Evolutionary conservation across 139 green algal species (phyloP), one percentile per base, ranked within the genome.

Genomic region (Chlamydomonas urium): DNA sequence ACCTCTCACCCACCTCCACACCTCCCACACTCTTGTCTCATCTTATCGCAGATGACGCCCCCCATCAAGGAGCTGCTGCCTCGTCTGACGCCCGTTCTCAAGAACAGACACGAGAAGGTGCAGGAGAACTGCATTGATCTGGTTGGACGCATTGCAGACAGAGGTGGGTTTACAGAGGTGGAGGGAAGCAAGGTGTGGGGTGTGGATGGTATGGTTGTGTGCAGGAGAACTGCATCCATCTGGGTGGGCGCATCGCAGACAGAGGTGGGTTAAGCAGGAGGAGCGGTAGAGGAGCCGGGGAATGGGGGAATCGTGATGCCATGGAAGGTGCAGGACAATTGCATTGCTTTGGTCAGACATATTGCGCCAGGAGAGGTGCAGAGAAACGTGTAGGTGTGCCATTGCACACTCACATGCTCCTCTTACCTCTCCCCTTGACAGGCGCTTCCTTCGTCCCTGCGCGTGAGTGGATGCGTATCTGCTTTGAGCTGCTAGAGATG

Each of bases 401-500:
- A 50, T 10, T 50, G 42, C 17, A 50, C 17, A 50, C 10, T 10
- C 42, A 10, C 17, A 17, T 50, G 42, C 42, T 50, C 10, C 42
- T 24, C 47, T 3, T n/a, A n/a, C n/a, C n/a, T n/a, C n/a, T n/a
- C n/a, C n/a, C n/a, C n/a, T n/a, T n/a, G n/a, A n/a, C n/a, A n/a
- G n/a, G n/a, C 35, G 72, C 73, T 26, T 58, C 28, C 38, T 95
- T 90, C 68, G 94, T 99, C 58, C 93, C 96, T n/a, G 92, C 96
- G 0, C 83, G 93, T 38, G 96, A 99, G 85, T 99, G 96, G 96
- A 99, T 99, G 95, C 92, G 96, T 75, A 98, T 99, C 85, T 99
- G 96, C 88, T 99, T 99, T 60, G 96, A 99, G 85, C 89, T 99
- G 76, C 88, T 99, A 23, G 96, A 99, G 66, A 97, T 98, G 90